Evolutionary conservation across 257 asterid genomes (phyloP).

Genomic region (Rhazya stricta): DNA sequence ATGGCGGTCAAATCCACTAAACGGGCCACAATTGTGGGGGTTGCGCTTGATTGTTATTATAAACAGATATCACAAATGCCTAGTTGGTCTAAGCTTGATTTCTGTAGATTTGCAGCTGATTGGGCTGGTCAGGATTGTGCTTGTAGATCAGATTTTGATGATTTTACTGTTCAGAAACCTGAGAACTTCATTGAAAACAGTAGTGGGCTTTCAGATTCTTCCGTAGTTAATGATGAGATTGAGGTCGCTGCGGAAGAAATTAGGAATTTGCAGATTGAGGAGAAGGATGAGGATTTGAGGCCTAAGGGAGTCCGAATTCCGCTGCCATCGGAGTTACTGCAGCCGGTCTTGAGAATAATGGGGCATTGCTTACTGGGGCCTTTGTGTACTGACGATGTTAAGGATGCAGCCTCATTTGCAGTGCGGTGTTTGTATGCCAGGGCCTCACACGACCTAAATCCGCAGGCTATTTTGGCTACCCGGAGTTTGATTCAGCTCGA

Average conservation of each 20-base stretch:
- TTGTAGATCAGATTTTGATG: conserved; percentile 63
- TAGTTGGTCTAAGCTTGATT: conserved; percentile 76
- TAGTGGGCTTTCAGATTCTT: conserved; percentile 32
- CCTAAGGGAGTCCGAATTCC: conserved; percentile 64
- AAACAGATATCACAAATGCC: conserved; percentile 92
- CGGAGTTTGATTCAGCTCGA: conserved; percentile 89
- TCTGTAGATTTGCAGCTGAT: conserved; percentile 53
- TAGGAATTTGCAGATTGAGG: conserved; percentile 26
- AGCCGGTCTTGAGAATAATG: conserved; percentile 78
- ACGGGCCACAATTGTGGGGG: conserved; percentile 84
- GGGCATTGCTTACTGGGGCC: conserved; percentile 97
- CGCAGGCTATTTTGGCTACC: conserved; percentile 88
- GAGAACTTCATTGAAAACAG: conserved; percentile 21
- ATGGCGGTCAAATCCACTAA: conserved; percentile 84
- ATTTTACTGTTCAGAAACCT: conserved; percentile 20
- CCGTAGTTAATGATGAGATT: conserved; percentile 37
- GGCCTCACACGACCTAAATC: conserved; percentile 83
- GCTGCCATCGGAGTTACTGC: conserved; percentile 87
- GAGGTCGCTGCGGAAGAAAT: conserved; percentile 33
- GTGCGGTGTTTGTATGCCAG: conserved; percentile 74
- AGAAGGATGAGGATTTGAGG: conserved; percentile 19
- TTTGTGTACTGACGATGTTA: conserved; percentile 59
- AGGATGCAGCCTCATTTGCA: conserved; percentile 76
- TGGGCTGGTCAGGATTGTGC: conserved; percentile 92
- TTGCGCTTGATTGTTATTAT: conserved; percentile 75